Evolutionary conservation across 805 yeast genomes (phyloP), one percentile per base, ranked within the genome.

Genomic region (Clavispora asparagi): DNA sequence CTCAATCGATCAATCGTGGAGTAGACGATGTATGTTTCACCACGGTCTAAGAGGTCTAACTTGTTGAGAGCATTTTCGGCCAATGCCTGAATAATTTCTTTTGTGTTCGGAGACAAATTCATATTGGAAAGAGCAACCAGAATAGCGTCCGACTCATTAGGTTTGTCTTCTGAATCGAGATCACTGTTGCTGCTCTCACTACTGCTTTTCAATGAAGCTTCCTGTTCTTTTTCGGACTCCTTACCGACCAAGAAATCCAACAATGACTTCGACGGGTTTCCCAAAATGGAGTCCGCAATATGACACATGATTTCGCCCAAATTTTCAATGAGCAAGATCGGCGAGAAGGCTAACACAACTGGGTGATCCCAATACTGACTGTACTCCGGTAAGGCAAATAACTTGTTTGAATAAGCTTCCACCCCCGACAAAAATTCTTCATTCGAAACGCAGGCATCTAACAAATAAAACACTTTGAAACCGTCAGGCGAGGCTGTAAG

Each of bases 21-120:
- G 48, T 81, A 66, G 26, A 76, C 81, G 48, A 82, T 70, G 58
- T 74, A 81, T 6, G 76, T 67, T 29, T 78, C 78, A 28, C 86
- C 85, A 29, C 77, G 68, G 52, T 83, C 87, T 46, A 83, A 64
- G 23, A 71, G 62, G 31, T 66, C 71, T 60, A 76, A 61, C 48
- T 74, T 74, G 41, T 63, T 63, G 19, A 64, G 47, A 5, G 71
- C 76, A 41, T 64, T 59, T 7, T 60, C 58, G 8, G 74, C 59
- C 44, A 73, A 58, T 3, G 51, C 49, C 35, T 54, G 51, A 42
- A 69, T 58, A 29, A 67, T 49, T 5, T 57, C 58, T 59, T 59
- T 57, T 44, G 61, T 63, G 30, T 46, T 47, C 41, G 54, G 52
- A 38, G 62, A 50, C 39, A 66, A 52, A 27, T 61, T 57, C 17